These are phyloP conservation scores for Plasmodium reichenowi DNA, from an alignment of 169 alveolate species.

Conservation along the genomic window DNA sequence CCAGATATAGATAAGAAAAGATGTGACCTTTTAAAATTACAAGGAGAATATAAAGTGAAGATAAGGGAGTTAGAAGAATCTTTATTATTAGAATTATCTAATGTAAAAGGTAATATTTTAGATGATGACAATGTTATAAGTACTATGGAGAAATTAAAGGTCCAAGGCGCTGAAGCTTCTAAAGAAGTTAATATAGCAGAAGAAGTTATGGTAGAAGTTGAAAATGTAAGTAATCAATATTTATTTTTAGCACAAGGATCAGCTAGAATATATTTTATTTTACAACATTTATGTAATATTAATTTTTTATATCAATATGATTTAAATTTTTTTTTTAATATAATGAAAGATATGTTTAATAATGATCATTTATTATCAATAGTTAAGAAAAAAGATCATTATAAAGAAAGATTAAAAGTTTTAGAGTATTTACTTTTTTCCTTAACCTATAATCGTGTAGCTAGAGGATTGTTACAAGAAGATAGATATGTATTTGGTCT, in stretches of 20 bases:
- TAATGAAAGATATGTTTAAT: conserved; percentile 83
- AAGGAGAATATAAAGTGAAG: conserved; percentile 92
- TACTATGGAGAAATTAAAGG: conserved; percentile 92
- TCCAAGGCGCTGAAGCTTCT: conserved; percentile 94
- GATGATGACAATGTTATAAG: conserved; percentile 94
- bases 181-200: conserved; percentile 94
- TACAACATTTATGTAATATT: conserved; percentile 90
- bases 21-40: conserved; percentile 93
- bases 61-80: conserved; percentile 97
- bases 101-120: conserved; percentile 95
- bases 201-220: conserved; percentile 94
- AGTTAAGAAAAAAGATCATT: conserved; percentile 76
- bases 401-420: conserved; percentile 74
- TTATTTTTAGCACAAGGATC: conserved; percentile 92
- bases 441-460: conserved; percentile 68
- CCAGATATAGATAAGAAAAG: conserved; percentile 97
- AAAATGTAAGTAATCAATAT: conserved; percentile 90
- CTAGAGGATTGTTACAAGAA: conserved; percentile 66
- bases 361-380: conserved; percentile 44
- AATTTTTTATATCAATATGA: conserved; percentile 95
- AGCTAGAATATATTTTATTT: conserved; percentile 89
- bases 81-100: conserved; percentile 94
- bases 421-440: conserved; percentile 35
- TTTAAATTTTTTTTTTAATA: conserved; percentile 93
- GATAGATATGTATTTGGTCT: conserved; percentile 74